A percentile compares a stretch with the other conserved stretches of the same genome.
Evolutionary conservation across 2,329 filamentous ascomycete genomes (phyloP).

Genomic region (Clonostachys sp.): DNA sequence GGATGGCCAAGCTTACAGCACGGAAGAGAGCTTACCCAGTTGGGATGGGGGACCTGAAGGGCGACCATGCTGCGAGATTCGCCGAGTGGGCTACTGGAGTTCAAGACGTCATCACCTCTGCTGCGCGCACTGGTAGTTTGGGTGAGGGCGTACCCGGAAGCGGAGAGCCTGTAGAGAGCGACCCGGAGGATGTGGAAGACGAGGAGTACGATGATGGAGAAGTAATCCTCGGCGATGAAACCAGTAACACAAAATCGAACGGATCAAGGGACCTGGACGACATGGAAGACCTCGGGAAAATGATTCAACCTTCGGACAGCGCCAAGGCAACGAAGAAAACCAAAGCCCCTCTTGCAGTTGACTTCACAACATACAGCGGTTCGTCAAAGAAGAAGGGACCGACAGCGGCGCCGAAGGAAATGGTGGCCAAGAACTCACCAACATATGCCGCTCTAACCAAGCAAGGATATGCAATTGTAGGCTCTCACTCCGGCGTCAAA

Average conservation of each 20-base stretch:
- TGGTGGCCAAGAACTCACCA: slow-evolving; percentile 88
- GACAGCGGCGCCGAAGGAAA: slow-evolving; percentile 65
- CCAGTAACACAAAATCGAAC: slow-evolving; percentile 27
- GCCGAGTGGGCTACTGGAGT: slow-evolving; percentile 77
- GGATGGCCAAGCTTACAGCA: slow-evolving; percentile 93
- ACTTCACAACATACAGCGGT: slow-evolving; percentile 74
- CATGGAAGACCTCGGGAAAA: slow-evolving; percentile 76
- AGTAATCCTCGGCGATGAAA: slow-evolving; percentile 34
- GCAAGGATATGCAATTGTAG: slow-evolving; percentile 93
- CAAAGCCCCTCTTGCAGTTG: slow-evolving; percentile 63
- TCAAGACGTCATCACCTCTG: slow-evolving; percentile 62
- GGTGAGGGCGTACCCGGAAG: slow-evolving; percentile 70
- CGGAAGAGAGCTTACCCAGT: slow-evolving; percentile 84
- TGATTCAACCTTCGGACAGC: slow-evolving; percentile 45
- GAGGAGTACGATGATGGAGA: slow-evolving; percentile 50
- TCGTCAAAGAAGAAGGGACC: slow-evolving; percentile 41
- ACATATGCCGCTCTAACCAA: slow-evolving; percentile 89
- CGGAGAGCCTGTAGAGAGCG: slow-evolving; percentile 80
- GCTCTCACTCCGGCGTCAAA: slow-evolving; percentile 93
- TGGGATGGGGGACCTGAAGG: slow-evolving; percentile 81
- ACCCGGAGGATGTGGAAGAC: slow-evolving; percentile 64
- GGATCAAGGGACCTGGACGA: slow-evolving; percentile 56
- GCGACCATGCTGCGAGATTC: slow-evolving; percentile 62
- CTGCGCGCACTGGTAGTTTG: slow-evolving; percentile 53
- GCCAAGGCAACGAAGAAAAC: slow-evolving; percentile 20